Evolutionary conservation across 108 stramenopile genomes (phyloP), one percentile per base, ranked within the genome.

Genomic region (Hondaea fermentalgiana): DNA sequence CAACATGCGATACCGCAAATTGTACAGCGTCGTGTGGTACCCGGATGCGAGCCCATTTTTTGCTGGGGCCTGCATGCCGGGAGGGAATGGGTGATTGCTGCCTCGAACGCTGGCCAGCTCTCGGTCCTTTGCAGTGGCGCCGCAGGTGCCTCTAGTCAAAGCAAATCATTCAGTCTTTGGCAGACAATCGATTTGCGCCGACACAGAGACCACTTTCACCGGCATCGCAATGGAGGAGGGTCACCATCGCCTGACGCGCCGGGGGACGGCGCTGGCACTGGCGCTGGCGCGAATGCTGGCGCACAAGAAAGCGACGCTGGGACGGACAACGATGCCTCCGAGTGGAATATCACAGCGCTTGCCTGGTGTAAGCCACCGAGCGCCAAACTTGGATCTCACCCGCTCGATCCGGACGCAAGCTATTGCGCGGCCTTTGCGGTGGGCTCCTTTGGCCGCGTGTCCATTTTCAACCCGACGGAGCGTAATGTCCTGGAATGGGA

Each of bases 361-460:
- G 45, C 76, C 6, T 83, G 76, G 76, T 83, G 76, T 35, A 83
- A 83, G 49, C 51, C 45, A 17, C 76, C 76, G 10, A 53, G 49
- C 28, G 76, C 76, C 45, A 83, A 83, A 45, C 76, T 83, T 6
- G 76, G 76, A 6, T 43, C 45, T n/a, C 76, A 83, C 51, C 76
- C 76, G 1, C 28, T 83, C 23, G 76, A 83, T 23, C 51, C 76
- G 28, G 76, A 83, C 51, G 76, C 76, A 12, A 47, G 19, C 16
- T 83, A 83, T 23, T 83, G 76, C 51, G 76, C 76, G 16, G 76
- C 49, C 23, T 83, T 83, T 83, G 76, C 76, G 76, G 76, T 83
- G 76, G 76, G 76, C 19, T 25, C 76, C 17, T 83, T 25, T 23
- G 76, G 76, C 28, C 6, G 76, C 6, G 51, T 83, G 25, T 83